Conservation (phyloP, 2,329 filamentous ascomycete genomes). For the Pyrenophora graminea region DNA sequence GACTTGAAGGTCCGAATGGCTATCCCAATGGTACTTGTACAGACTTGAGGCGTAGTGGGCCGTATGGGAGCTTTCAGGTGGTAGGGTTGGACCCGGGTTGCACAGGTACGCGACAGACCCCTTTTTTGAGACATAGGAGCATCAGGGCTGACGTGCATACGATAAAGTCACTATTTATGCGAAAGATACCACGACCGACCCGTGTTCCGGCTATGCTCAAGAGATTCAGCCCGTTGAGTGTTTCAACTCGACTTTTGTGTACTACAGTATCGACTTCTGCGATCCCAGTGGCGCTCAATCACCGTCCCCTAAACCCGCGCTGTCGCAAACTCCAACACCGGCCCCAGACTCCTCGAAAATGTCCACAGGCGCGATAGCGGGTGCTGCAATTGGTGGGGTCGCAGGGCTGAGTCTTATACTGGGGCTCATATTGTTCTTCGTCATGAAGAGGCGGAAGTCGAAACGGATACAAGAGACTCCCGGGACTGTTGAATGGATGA, state of each 20-base stretch:
- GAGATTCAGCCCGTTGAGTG: conserved; percentile 9
- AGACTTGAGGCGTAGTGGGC: conserved; percentile 15
- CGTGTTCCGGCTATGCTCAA: conserved; percentile 9
- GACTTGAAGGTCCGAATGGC: conserved; percentile 20
- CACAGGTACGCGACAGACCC: conserved; percentile 16
- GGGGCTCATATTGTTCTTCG: conserved; percentile 1
- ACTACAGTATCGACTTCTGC: conserved; percentile 13
- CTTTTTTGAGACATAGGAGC: background rate
- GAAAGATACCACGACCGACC: conserved; percentile 7
- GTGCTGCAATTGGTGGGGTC: conserved; percentile 5
- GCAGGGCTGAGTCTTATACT: background rate
- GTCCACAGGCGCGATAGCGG: conserved; percentile 7
- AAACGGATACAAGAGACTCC: background rate
- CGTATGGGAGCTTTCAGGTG: conserved; percentile 29
- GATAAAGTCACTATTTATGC: conserved; percentile 7
- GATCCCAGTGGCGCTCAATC: background rate
- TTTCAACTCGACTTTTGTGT: conserved; percentile 11
- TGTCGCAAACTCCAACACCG: background rate
- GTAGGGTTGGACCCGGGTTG: conserved; percentile 32
- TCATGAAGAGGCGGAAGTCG: conserved; percentile 3
- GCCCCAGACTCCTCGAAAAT: conserved; percentile 2
- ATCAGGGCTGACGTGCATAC: background rate
- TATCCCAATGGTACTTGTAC: conserved; percentile 25
- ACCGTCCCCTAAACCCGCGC: background rate
- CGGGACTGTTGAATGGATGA: background rate